These are phyloP conservation scores for Parmales sp. DNA, from an alignment of 108 stramenopile species.

Conservation along the genomic window DNA sequence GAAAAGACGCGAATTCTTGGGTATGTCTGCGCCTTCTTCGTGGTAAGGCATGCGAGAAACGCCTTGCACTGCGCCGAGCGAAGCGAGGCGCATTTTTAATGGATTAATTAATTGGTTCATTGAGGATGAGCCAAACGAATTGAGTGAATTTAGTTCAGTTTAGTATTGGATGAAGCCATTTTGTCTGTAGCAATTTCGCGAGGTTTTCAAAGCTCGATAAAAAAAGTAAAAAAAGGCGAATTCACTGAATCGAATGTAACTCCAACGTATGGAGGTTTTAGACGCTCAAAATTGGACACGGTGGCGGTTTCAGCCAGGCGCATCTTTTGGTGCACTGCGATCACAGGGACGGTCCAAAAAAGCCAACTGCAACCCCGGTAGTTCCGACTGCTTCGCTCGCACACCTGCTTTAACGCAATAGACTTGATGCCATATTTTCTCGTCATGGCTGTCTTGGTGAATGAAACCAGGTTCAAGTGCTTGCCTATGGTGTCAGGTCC, in stretches of 20 bases:
- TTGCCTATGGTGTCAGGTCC: slow-evolving; percentile 1
- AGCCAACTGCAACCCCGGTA: too few relatives aligned
- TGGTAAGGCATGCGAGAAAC: neutral
- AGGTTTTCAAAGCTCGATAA: neutral
- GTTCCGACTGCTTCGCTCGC: neutral
- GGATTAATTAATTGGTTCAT: too few relatives aligned
- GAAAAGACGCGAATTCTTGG: neutral
- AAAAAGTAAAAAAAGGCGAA: neutral
- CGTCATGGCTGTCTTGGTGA: neutral
- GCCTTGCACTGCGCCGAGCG: slow-evolving; percentile 10
- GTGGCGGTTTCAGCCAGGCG: too few relatives aligned
- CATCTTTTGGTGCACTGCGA: too few relatives aligned
- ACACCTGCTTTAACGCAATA: too few relatives aligned
- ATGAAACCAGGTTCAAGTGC: slow-evolving; percentile 4
- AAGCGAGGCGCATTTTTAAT: too few relatives aligned
- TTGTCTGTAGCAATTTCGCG: neutral
- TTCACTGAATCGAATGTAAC: neutral
- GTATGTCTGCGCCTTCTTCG: neutral
- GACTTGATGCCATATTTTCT: too few relatives aligned
- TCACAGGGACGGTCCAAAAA: too few relatives aligned
- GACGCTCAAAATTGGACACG: too few relatives aligned
- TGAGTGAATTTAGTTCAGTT: too few relatives aligned
- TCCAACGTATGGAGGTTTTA: neutral
- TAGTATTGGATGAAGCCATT: neutral
- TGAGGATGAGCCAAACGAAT: too few relatives aligned